Evolutionary conservation across 129 eudicot species (phyloP), one percentile per base, ranked within the genome.

Genomic region (Lactuca sativa): DNA sequence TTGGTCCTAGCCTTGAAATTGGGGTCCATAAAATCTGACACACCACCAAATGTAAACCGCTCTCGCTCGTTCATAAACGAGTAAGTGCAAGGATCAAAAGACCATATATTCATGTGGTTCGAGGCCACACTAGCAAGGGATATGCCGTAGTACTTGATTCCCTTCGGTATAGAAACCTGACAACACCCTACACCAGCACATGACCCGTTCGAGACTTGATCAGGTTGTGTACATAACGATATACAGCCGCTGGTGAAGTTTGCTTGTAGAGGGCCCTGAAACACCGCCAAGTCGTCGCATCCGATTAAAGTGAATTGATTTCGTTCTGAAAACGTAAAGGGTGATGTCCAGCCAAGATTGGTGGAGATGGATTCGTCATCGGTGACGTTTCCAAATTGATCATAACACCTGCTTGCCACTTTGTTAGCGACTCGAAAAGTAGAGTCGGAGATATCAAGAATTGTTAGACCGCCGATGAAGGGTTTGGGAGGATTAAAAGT

Each of bases 151-250:
- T 18, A 41, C 62, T 81, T 73, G 25, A 81, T 5, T 36, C 77
- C 87, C 60, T 79, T 81, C 15, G 91, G 88, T 10, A 87, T 77
- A 3, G 85, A 34, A 2, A 78, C 76, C 67, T 84, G 87, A 71
- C 89, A 84, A 25, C 95, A 87, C 43, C 87, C 85, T n/a, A 62
- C 71, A 4, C 89, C 90, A 0, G 67, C 34, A 77, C 95, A 87
- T 0, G 72, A 54, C 10, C 83, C 87, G 14, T 71, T 78, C 6
- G 71, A 7, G 41, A 87, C 75, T 4, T 81, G 84, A 0, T 52
- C 62, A 0, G 34, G 30, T 4, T 59, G 73, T 9, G 79, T 63
- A 47, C 95, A 87, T 6, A 74, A 7, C 0, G 90, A 31, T 0
- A 64, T 17, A 61, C 95, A 87, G 1, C 89, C 89, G 15, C 21